A percentile compares a stretch with the other conserved stretches of the same genome.
Evolutionary conservation across 208 protist genomes (phyloP).

Genomic region (Trypanosoma brucei): DNA sequence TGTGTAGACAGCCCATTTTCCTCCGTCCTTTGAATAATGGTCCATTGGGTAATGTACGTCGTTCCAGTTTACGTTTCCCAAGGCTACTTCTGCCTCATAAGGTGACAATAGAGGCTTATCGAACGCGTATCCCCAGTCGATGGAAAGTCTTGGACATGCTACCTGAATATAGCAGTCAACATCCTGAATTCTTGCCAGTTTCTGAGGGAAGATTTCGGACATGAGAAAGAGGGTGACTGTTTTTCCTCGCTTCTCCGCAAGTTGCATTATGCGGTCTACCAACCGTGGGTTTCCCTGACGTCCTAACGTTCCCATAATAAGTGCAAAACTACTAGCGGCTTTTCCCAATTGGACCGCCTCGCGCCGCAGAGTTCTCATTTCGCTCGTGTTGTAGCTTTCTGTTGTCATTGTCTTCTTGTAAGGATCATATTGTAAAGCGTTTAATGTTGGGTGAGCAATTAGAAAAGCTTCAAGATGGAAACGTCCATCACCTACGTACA

Average conservation of each 20-base stretch:
- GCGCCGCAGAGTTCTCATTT: conserved; percentile 90
- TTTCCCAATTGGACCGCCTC: conserved; percentile 70
- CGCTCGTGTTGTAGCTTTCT: conserved; percentile 92
- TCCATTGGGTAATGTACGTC: conserved; percentile 94
- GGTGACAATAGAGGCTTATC: conserved; percentile 94
- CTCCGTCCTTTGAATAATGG: conserved; percentile 93
- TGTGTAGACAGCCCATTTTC: conserved; percentile 93
- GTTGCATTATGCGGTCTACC: conserved; percentile 86
- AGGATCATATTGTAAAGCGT: conserved; percentile 94
- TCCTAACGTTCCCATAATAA: conserved; percentile 97
- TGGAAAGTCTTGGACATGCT: conserved; percentile 97
- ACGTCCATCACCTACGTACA: conserved; percentile 97
- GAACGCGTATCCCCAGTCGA: conserved; percentile 99
- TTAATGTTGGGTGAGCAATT: conserved; percentile 94
- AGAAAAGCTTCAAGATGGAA: conserved; percentile 99
- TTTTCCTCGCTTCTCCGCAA: conserved; percentile 69
- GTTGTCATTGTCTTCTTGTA: conserved; percentile 93
- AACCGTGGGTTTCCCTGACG: conserved; percentile 95
- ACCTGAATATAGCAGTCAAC: conserved; percentile 96
- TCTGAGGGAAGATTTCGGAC: conserved; percentile 97
- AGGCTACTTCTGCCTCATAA: conserved; percentile 95
- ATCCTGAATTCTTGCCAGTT: conserved; percentile 89
- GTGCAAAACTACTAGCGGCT: conserved; percentile 86
- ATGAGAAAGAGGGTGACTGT: conserved; percentile 90
- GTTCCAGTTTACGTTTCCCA: conserved; percentile 84